phyloP scores from a whole-genome alignment of 2,329 filamentous ascomycete genomes.

The Epichloe coenophiala region DNA sequence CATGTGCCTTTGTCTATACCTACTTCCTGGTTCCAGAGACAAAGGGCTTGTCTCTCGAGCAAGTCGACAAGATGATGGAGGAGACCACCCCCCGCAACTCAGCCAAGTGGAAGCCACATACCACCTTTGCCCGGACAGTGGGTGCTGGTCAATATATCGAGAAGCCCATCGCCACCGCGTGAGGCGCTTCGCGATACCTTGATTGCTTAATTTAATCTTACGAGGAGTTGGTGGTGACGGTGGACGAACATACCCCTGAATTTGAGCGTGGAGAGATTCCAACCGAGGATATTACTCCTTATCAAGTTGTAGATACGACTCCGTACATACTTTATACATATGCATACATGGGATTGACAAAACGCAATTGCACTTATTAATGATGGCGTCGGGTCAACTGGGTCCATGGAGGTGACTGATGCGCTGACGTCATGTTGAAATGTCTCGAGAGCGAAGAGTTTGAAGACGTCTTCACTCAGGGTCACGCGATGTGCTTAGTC shows the following conservation, averaged over 20 bases:
- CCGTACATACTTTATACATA: not conserved
- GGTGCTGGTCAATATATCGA: slow-evolving; percentile 19
- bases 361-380: too few relatives aligned
- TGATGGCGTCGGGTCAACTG: too few relatives aligned
- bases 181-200: not conserved
- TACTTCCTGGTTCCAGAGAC: slow-evolving; percentile 66
- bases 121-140: slow-evolving; percentile 47
- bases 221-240: not conserved
- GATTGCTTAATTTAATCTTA: not conserved
- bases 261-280: not conserved
- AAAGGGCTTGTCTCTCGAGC: slow-evolving; percentile 64
- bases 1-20: slow-evolving; percentile 44
- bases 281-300: not conserved
- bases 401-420: too few relatives aligned
- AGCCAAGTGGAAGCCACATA: slow-evolving; percentile 58
- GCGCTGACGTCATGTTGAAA: too few relatives aligned
- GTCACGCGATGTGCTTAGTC: too few relatives aligned
- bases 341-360: not conserved
- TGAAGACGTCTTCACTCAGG: too few relatives aligned
- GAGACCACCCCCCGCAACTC: slow-evolving; percentile 68
- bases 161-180: slow-evolving; percentile 11
- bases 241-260: slow-evolving; percentile 1
- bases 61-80: slow-evolving; percentile 81
- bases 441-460: too few relatives aligned
- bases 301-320: not conserved